Evolutionary conservation across 495 filamentous ascomycete species (phyloP).

Genomic region (Thermothielavioides terrestris): DNA sequence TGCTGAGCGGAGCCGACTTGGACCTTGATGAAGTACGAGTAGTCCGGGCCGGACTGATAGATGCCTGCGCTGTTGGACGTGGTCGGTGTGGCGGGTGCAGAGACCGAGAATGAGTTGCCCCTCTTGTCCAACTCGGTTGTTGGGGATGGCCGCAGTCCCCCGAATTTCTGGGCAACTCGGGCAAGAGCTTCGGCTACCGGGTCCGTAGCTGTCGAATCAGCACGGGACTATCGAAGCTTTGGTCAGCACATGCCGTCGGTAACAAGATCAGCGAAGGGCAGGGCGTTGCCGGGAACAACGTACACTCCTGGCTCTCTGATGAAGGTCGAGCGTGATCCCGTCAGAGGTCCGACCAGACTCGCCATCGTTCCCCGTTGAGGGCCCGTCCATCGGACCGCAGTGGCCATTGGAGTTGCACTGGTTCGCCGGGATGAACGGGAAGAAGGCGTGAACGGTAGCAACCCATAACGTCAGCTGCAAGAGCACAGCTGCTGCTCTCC

Average conservation of each 20-base stretch:
- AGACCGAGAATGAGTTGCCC: constrained; percentile 48
- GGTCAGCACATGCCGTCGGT: background rate
- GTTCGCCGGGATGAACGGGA: constrained; percentile 23
- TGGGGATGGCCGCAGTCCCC: background rate
- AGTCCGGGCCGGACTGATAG: constrained; percentile 68
- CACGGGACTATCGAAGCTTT: constrained; percentile 2
- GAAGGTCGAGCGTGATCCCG: constrained; percentile 13
- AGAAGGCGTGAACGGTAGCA: constrained; percentile 31
- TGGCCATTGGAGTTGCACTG: constrained; percentile 13
- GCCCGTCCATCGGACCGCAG: constrained; percentile 2
- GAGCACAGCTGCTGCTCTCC: constrained; percentile 20
- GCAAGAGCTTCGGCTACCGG: constrained; percentile 10
- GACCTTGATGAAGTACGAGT: constrained; percentile 66
- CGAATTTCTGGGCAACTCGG: constrained; percentile 19
- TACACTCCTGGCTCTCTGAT: constrained; percentile 14
- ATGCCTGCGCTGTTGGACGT: constrained; percentile 52
- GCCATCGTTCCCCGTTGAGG: background rate
- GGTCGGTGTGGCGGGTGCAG: constrained; percentile 45
- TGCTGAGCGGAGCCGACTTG: constrained; percentile 56
- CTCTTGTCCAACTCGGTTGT: constrained; percentile 21
- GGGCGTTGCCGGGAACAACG: background rate
- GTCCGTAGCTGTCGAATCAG: constrained; percentile 2
- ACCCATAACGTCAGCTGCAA: constrained; percentile 38
- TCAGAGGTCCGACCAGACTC: background rate
- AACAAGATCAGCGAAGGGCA: no score